phyloP scores from a whole-genome alignment of 192 early-diverging fungal species.

The Anaeromyces robustus region DNA sequence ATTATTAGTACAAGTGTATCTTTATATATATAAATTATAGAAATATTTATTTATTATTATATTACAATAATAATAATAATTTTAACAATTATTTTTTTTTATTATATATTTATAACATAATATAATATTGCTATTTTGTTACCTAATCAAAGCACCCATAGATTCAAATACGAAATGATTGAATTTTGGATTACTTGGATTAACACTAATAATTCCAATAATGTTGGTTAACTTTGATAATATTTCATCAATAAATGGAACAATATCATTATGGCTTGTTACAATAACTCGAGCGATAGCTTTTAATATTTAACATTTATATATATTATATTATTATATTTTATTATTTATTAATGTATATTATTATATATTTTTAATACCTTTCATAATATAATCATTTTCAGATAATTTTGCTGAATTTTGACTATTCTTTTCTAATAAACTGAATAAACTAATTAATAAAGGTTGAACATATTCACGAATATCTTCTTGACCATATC shows the following conservation, averaged over 20 bases:
- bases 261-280: conserved; percentile 53
- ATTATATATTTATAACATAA: not conserved
- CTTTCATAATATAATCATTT: conserved; percentile 91
- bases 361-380: conserved; percentile 11
- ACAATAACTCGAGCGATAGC: conserved; percentile 75
- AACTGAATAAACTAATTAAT: conserved; percentile 55
- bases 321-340: not conserved
- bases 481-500: conserved; percentile 54
- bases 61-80: not conserved
- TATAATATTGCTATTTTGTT: not conserved
- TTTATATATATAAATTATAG: conserved; percentile 9
- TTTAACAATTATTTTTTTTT: no score
- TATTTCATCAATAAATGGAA: conserved; percentile 52
- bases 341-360: no score
- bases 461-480: conserved; percentile 28
- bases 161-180: conserved; percentile 95
- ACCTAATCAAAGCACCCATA: conserved; percentile 67
- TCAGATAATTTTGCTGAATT: conserved; percentile 88
- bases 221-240: conserved; percentile 62
- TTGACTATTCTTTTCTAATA: conserved; percentile 49
- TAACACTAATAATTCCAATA: conserved; percentile 68
- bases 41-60: no score
- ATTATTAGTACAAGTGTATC: conserved; percentile 65
- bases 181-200: conserved; percentile 95
- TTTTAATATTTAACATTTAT: conserved; percentile 5